Base-by-base conservation (phyloP, 23 red algal species). In the Cyanidioschyzon merolae region DNA sequence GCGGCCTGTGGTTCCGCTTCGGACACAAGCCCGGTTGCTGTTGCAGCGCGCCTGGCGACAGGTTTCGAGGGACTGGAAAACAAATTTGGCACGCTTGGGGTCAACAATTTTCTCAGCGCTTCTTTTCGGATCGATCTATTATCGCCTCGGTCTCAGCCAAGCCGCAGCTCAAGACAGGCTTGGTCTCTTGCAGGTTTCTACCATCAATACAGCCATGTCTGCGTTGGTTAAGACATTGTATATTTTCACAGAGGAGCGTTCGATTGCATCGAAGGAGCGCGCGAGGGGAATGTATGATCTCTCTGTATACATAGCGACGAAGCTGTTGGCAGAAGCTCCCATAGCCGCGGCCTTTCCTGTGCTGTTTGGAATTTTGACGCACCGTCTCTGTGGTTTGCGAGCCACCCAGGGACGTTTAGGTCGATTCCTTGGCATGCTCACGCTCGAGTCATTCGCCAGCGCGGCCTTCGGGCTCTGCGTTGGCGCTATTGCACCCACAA, bases 91-190 rank as follows among this genome's bases (percentile, higher is more conserved):
- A 30, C 86, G 90, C 58, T 82, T 89, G 29, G 88, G 85, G 83
- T 79, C 79, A 30, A 79, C 83, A 1, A 68, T 89, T 40, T 89
- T 90, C 85, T 87, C 83, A 36, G 79, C 85, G 17, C 79, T 95
- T 26, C 75, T 95, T 51, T 95, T 95, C 80, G 90, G 90, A 24
- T 59, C 59, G 25, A 95, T 95, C 58, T 95, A 95, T 83, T 86
- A 86, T 76, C 78, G 74, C 37, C 79, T 95, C 38, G 90, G 90
- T 26, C 78, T 63, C 34, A 88, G 58, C 40, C 90, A 95, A 50
- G 59, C 77, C 18, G 80, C 79, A 1, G 83, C 86, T 29, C 80
- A 86, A 38, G 79, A 89, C 78, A 82, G 90, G 45, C 82, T 95
- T 41, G 90, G 90, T 39, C 76, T 95, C 79, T 79, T 95, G 50